Base-by-base conservation (phyloP, 1,139 yeast species). In the Meyerozyma guilliermondii region DNA sequence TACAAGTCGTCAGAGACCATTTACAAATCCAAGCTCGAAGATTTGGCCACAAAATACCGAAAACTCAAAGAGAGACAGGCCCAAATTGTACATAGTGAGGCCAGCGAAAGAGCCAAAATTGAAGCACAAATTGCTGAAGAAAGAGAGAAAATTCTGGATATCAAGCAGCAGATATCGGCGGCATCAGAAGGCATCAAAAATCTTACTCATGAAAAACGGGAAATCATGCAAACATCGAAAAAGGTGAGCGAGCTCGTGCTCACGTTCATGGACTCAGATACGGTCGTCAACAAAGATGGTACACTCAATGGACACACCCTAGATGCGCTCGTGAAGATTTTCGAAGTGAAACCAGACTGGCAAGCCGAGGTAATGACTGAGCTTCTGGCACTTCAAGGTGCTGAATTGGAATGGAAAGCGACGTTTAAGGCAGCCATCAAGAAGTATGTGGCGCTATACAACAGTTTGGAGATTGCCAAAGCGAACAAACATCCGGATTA, bases 321-420 rank as follows among this genome's bases (percentile, higher is more conserved):
- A 26, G 71, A 65, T 13, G 48, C 61, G 4, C 46, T 70, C 16
- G 46, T 52, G 16, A 56, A 58, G 37, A 52, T 71, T 4, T 57
- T 55, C 39, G 50, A 50, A 30, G 43, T 65, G 7, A 53, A 52
- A 38, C 75, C 75, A 3, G 55, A 58, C 3, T 71, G 76, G 77
- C 59, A 59, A 38, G 53, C 50, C 11, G 70, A 66, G 16, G 55
- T 71, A n/a, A 48, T 53, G 46, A 55, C 53, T 7, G 74, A 68
- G 42, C 48, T 66, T 16, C 60, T 56, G 23, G 52, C 53, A 24
- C 55, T 61, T 41, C 59, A 58, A 30, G 63, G 60, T 28, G 52
- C 60, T 30, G 75, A 70, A 28, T 52, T 51, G 14, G 60, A 62
- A 11, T 71, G 76, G 74, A 62, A 53, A 39, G 55, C 55, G 6